Percentiles rank a stretch among this genome's conserved stretches.
These are phyloP conservation scores for Chlamydomonas reinhardtii DNA, from an alignment of 163 green algal species.

Conservation along the genomic window DNA sequence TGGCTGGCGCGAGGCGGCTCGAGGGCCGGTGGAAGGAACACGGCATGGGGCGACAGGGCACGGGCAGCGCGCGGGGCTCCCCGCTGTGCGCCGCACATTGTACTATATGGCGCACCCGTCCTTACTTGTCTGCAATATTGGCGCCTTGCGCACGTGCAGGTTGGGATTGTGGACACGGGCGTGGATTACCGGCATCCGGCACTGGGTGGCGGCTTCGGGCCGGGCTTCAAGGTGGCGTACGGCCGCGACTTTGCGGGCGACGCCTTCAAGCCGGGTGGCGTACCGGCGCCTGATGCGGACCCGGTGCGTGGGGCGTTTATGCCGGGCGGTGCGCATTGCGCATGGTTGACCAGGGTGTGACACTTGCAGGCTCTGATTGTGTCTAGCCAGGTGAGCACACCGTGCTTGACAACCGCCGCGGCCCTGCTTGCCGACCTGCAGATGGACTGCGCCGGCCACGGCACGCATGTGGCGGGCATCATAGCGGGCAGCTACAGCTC, in stretches of 20 bases:
- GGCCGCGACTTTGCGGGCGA: constrained; percentile 9
- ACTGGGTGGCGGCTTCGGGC: constrained; percentile 51
- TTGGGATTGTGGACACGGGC: constrained; percentile 74
- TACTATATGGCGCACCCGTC: too few relatives aligned
- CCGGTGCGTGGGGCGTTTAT: background rate
- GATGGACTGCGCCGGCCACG: constrained; percentile 74
- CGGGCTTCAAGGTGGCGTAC: constrained; percentile 6
- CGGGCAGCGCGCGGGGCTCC: too few relatives aligned
- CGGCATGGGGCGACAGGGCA: too few relatives aligned
- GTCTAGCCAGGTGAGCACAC: too few relatives aligned
- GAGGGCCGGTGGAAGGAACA: too few relatives aligned
- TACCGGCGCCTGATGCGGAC: background rate
- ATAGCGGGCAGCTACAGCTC: constrained; percentile 50
- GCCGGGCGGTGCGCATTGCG: background rate
- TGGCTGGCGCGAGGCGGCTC: too few relatives aligned
- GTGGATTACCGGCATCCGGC: constrained; percentile 74
- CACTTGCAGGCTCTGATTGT: too few relatives aligned
- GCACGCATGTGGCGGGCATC: constrained; percentile 75
- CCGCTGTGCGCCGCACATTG: too few relatives aligned
- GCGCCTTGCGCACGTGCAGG: background rate
- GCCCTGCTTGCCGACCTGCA: too few relatives aligned
- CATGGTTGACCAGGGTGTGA: background rate
- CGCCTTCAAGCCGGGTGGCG: background rate
- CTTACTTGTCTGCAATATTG: too few relatives aligned
- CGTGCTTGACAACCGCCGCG: too few relatives aligned